Base-by-base conservation (phyloP, 768 basidiomycete species). In the Panaeolus cyanescens region DNA sequence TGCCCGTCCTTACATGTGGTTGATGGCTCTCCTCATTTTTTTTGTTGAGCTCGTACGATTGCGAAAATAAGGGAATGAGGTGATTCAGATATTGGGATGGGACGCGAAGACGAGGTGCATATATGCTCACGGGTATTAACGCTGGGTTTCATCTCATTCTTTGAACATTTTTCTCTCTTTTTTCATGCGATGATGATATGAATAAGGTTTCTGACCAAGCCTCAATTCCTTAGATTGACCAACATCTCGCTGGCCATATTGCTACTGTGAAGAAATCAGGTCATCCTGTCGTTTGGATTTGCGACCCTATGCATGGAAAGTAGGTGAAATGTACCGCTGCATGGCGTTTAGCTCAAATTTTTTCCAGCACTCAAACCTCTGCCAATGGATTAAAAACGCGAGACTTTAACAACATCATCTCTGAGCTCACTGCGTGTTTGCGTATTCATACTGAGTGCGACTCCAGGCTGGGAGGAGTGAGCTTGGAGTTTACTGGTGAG, bases 281-380 rank as follows among this genome's bases (percentile, higher is more conserved):
- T 0, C 95, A 99, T 71, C 91, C 92, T 1, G 95, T 97, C 2
- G 85, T 89, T 8, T 99, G 96, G 95, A 84, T 96, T 55, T 96
- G 93, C 69, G 97, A 99, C 75, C 95, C 96, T 2, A 99, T 99
- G 96, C 96, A 99, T 67, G 96, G 96, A 78, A 97, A 98, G 94
- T 95, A 70, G 67, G 92, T 82, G 4, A n/a, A 39, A 19, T 32
- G n/a, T 50, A 28, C 33, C 33, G 22, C 25, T 40, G 58, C 4
- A 28, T n/a, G 30, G 40, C 22, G 19, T 55, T 17, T 56, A 28
- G 17, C 54, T 33, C n/a, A 30, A 59, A 32, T 45, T 39, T 55
- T 31, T 53, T 55, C 33, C 57, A 96, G 93, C 77, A 98, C 96
- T 1, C 84, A 89, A 59, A 92, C 92, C 1, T 92, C 94, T 5